phyloP scores from a whole-genome alignment of 768 basidiomycete species.

The Pisolithus sp. region DNA sequence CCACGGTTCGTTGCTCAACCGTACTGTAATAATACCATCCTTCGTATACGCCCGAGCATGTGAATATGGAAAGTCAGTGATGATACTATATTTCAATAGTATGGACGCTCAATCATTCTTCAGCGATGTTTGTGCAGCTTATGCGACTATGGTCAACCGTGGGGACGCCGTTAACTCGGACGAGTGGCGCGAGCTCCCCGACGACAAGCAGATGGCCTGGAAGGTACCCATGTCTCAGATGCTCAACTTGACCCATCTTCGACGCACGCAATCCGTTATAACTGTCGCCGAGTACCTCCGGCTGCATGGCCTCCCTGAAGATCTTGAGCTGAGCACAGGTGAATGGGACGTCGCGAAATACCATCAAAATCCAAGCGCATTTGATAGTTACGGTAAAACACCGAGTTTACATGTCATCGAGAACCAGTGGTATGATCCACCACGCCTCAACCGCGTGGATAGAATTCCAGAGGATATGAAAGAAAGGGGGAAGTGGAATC shows the following conservation, averaged over 20 bases:
- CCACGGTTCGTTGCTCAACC: slow-evolving; percentile 38
- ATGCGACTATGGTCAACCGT: slow-evolving; percentile 39
- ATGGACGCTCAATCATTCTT: not conserved
- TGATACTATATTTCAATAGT: not conserved
- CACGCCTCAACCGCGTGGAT: slow-evolving; percentile 32
- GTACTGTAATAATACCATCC: slow-evolving; percentile 38
- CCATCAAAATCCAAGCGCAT: slow-evolving; percentile 24
- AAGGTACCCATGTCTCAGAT: slow-evolving; percentile 32
- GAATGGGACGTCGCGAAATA: slow-evolving; percentile 33
- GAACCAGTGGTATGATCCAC: slow-evolving; percentile 37
- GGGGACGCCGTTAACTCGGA: slow-evolving; percentile 36
- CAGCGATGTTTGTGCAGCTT: slow-evolving; percentile 35
- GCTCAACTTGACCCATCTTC: slow-evolving; percentile 38
- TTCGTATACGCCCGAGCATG: slow-evolving; percentile 42
- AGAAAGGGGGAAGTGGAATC: slow-evolving; percentile 26
- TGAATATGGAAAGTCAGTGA: slow-evolving; percentile 25
- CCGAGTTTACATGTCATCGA: slow-evolving; percentile 31
- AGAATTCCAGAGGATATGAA: slow-evolving; percentile 27
- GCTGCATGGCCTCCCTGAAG: slow-evolving; percentile 31
- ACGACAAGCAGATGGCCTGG: slow-evolving; percentile 32
- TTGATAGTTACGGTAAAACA: slow-evolving; percentile 13
- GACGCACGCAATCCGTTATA: slow-evolving; percentile 31
- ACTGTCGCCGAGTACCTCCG: slow-evolving; percentile 39
- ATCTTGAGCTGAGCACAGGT: slow-evolving; percentile 32
- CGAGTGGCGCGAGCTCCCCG: slow-evolving; percentile 36